Evolutionary conservation across 2,329 filamentous ascomycete species (phyloP).

Genomic region (Fusarium decemcellulare): DNA sequence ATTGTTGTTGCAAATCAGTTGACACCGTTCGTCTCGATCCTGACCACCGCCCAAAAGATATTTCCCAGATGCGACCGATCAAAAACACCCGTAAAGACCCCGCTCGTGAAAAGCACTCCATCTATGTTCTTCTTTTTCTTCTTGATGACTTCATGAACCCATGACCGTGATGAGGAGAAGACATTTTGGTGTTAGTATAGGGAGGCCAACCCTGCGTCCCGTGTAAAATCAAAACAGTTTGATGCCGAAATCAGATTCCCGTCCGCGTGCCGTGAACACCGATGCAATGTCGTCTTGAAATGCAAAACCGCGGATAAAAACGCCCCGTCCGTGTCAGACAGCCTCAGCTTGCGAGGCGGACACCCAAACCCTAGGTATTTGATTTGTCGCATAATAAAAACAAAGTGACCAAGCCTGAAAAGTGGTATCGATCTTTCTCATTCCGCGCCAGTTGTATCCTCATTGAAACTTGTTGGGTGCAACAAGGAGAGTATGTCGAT

Average conservation of each 20-base stretch:
- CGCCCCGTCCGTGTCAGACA: constrained; percentile 60
- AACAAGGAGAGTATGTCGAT: constrained; percentile 59
- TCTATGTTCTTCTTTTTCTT: constrained; percentile 63
- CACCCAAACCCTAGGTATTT: constrained; percentile 48
- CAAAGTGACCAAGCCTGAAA: constrained; percentile 53
- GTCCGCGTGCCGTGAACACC: constrained; percentile 54
- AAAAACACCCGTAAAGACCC: constrained; percentile 52
- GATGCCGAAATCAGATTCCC: constrained; percentile 47
- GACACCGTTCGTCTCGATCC: constrained; percentile 54
- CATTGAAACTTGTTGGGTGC: constrained; percentile 49
- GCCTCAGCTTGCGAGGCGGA: constrained; percentile 52
- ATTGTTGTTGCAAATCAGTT: constrained; percentile 43
- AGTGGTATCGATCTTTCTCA: constrained; percentile 63
- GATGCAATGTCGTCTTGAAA: constrained; percentile 63
- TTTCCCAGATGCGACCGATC: constrained; percentile 55
- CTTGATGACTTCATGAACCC: constrained; percentile 64
- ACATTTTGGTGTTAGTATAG: constrained; percentile 48
- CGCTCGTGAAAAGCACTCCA: constrained; percentile 52
- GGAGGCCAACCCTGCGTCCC: constrained; percentile 44
- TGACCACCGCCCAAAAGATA: constrained; percentile 51
- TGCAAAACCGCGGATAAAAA: constrained; percentile 57
- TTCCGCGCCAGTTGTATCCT: constrained; percentile 56
- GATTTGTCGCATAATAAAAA: constrained; percentile 46
- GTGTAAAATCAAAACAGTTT: constrained; percentile 50
- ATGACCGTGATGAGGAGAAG: constrained; percentile 50